Conservation (phyloP, 306 rosid species). For the Cicer bijugum region DNA sequence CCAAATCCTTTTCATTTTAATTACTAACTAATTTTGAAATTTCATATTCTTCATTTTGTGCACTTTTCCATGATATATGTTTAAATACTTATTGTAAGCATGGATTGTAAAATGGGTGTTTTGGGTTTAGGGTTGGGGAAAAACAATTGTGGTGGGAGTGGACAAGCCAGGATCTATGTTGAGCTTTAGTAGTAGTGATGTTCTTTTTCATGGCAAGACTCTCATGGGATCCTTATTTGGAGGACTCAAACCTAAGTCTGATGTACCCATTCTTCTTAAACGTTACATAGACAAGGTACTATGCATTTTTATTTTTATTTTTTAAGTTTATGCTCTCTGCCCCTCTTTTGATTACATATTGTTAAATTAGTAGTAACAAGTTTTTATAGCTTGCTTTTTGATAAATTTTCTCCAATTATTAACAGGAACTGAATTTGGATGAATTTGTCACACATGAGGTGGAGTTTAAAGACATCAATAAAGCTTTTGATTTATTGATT, state of each 20-base stretch:
- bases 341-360: background rate
- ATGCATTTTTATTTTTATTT: background rate
- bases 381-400: background rate
- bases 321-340: background rate
- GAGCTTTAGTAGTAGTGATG: conserved; percentile 50
- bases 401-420: background rate
- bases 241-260: conserved; percentile 78
- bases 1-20: background rate
- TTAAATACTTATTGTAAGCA: conserved; percentile 9
- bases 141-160: conserved; percentile 78
- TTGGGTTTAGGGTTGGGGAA: conserved; percentile 82
- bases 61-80: background rate
- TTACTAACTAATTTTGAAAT: conserved; percentile 12
- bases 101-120: conserved; percentile 11
- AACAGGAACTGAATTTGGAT: conserved; percentile 79
- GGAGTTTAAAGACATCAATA: conserved; percentile 71
- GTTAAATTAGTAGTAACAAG: conserved; percentile 5
- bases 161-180: conserved; percentile 66
- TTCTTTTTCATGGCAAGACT: conserved; percentile 65
- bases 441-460: conserved; percentile 77
- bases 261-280: conserved; percentile 71
- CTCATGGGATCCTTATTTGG: conserved; percentile 77
- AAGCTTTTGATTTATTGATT: conserved; percentile 72
- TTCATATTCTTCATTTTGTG: background rate
- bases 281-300: conserved; percentile 79